Evolutionary conservation across 176 grass and related monocot species (phyloP).

Genomic region (Stipa capillata): DNA sequence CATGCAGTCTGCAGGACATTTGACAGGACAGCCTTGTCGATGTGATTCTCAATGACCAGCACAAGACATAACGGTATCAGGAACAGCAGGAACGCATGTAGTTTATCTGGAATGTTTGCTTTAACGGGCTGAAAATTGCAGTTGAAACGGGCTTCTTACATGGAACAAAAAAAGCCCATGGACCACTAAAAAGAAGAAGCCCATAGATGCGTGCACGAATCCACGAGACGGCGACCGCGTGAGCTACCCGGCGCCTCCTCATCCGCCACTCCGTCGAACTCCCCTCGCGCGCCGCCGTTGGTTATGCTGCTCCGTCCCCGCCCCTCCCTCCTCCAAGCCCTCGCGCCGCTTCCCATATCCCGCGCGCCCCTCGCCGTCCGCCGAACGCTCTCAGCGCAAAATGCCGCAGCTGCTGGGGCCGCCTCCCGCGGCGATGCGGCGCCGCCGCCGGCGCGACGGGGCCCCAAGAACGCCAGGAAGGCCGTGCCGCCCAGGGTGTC

Average conservation of each 20-base stretch:
- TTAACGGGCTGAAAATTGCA: neutral
- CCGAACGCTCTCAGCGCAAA: constrained; percentile 12
- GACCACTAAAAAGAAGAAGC: too few species aligned
- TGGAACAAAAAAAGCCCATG: neutral
- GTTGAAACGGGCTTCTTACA: neutral
- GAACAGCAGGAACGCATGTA: too few species aligned
- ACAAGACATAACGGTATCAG: too few species aligned
- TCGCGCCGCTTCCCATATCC: constrained; percentile 5
- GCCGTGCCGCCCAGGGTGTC: neutral
- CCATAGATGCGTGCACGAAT: neutral
- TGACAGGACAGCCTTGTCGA: too few species aligned
- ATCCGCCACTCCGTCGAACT: constrained; percentile 25
- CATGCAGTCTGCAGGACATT: too few species aligned
- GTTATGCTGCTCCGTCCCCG: constrained; percentile 39
- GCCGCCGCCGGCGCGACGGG: neutral
- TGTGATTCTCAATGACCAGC: too few species aligned
- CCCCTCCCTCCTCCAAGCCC: constrained; percentile 19
- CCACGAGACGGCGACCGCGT: neutral
- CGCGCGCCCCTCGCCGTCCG: neutral
- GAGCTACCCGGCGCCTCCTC: neutral
- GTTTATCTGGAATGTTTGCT: neutral
- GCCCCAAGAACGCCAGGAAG: constrained; percentile 11
- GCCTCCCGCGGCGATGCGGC: neutral
- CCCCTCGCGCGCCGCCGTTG: constrained; percentile 8
- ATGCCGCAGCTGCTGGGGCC: neutral